Conservation (phyloP, 2,329 filamentous ascomycete genomes). For the Cladosporium sp. region DNA sequence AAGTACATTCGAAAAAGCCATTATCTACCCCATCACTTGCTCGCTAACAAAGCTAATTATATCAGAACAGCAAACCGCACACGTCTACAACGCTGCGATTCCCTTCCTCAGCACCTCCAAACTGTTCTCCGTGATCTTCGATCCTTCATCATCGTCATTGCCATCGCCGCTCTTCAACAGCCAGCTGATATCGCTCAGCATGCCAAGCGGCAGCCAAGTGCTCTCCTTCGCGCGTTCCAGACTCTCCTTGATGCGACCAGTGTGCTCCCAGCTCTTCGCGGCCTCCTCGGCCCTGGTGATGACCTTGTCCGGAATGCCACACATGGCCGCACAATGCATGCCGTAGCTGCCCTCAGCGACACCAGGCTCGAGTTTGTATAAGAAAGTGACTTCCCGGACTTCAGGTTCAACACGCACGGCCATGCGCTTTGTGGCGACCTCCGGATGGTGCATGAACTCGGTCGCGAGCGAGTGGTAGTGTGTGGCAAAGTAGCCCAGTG, state of each 20-base stretch:
- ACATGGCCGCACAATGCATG: constrained; percentile 99
- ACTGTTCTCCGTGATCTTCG: constrained; percentile 48
- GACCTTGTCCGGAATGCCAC: constrained; percentile 80
- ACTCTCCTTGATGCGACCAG: constrained; percentile 83
- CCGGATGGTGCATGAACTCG: constrained; percentile 86
- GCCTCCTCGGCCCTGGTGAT: constrained; percentile 86
- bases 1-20: neutral
- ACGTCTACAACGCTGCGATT: constrained; percentile 53
- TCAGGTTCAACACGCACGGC: constrained; percentile 88
- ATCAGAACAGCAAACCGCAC: neutral
- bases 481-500: constrained; percentile 93
- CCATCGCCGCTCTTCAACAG: constrained; percentile 59
- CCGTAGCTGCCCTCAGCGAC: constrained; percentile 96
- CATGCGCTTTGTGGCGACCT: constrained; percentile 86
- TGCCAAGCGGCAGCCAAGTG: constrained; percentile 79
- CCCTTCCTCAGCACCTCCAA: constrained; percentile 59
- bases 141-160: constrained; percentile 34
- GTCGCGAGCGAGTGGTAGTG: constrained; percentile 94
- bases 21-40: neutral
- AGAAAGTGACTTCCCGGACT: constrained; percentile 84
- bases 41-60: neutral
- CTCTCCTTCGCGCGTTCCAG: constrained; percentile 70
- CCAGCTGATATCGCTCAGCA: constrained; percentile 84
- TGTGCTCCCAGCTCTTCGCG: constrained; percentile 92
- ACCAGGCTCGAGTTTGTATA: constrained; percentile 91